Base-by-base conservation (phyloP, 208 protist genomes). In the Novymonas esmeraldas region DNA sequence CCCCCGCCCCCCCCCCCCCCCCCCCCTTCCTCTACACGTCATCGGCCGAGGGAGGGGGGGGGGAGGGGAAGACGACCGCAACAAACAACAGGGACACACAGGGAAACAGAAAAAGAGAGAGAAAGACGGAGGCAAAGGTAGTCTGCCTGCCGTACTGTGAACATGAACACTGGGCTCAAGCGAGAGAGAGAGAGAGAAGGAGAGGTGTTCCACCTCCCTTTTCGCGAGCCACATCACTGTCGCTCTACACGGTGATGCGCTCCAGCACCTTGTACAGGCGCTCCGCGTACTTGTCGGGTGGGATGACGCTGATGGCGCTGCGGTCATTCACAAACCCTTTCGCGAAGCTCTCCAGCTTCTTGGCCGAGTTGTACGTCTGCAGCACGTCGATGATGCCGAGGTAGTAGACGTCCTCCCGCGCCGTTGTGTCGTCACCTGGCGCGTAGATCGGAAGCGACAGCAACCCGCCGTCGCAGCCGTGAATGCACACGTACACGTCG, bases 381-480 rank as follows among this genome's bases (percentile, higher is more conserved):
- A 98, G 77, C 10, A 98, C 91, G 66, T 98, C 95, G 63, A 98
- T 97, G 56, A 98, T 87, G 31, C 95, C 95, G 24, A 97, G 48
- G 73, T 96, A 96, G 77, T 97, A 97, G 45, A 97, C 84, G 46
- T 95, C 84, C 64, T 93, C 85, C n/a, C 85, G 79, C 51, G 76
- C 79, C 20, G 81, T 89, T 31, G 84, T 82, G 78, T 85, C 78
- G 56, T 93, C 91, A 33, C 76, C 82, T 0, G 70, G 56, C 44
- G 71, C 68, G 64, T 85, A 81, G n/a, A 96, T 91, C 10, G 87
- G 87, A 41, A 93, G 74, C 7, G 88, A 94, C 5, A 92, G 75
- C 38, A 96, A 62, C 6, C 91, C 91, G 1, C 91, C 86, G 59
- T 96, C 91, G 71, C 87, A 93, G 11, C 84, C 81, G 66, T 81